Evolutionary conservation across 129 eudicot genomes (phyloP).

Genomic region (Saussurea involucrata): DNA sequence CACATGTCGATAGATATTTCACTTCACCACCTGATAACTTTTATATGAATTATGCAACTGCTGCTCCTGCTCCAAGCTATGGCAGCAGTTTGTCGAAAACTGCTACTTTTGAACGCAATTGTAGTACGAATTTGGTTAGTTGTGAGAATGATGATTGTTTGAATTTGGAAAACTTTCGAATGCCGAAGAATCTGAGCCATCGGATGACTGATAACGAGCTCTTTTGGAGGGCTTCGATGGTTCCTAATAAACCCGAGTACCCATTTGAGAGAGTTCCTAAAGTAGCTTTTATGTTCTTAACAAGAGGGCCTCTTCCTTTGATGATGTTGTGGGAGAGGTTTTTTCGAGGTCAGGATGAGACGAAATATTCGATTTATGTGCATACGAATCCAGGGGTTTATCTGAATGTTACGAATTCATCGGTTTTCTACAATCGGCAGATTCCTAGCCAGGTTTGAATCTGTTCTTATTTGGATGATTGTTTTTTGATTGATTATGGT

Average conservation of each 20-base stretch:
- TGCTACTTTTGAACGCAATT: neutral
- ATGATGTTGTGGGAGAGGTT: conserved; percentile 90
- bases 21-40: conserved; percentile 38
- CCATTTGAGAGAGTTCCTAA: conserved; percentile 78
- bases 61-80: conserved; percentile 35
- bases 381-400: conserved; percentile 63
- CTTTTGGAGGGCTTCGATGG: conserved; percentile 94
- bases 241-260: conserved; percentile 60
- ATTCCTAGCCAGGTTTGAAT: conserved; percentile 84
- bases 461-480: conserved; percentile 3
- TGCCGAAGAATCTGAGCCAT: conserved; percentile 57
- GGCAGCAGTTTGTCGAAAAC: neutral
- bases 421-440: conserved; percentile 65
- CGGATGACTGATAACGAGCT: conserved; percentile 68
- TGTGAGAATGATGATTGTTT: conserved; percentile 52
- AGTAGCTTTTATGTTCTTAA: conserved; percentile 92
- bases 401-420: conserved; percentile 44
- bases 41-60: conserved; percentile 24
- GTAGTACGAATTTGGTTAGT: conserved; percentile 13
- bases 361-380: conserved; percentile 69
- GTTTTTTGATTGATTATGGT: neutral
- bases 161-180: conserved; percentile 45
- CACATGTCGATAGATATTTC: conserved; percentile 64
- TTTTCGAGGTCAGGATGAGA: conserved; percentile 55
- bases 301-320: conserved; percentile 85